These are phyloP conservation scores for Oryza longistaminata DNA, from an alignment of 176 grass and related monocot genomes.

Conservation along the genomic window DNA sequence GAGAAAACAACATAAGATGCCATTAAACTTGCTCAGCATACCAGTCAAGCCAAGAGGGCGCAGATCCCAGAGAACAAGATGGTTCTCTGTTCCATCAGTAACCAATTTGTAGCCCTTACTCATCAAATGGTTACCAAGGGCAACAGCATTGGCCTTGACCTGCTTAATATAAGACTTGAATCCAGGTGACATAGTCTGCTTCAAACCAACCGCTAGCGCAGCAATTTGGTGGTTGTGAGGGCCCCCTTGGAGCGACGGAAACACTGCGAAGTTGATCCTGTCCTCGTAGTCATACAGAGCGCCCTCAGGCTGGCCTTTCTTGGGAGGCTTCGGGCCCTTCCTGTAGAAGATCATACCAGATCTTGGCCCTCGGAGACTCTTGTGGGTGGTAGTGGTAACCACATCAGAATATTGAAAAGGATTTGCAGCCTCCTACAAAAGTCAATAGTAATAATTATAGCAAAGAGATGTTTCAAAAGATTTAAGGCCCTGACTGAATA, in stretches of 20 bases:
- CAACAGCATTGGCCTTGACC: constrained; percentile 75
- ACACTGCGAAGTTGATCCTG: constrained; percentile 75
- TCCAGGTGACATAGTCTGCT: constrained; percentile 60
- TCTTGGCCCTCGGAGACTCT: constrained; percentile 65
- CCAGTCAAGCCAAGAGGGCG: constrained; percentile 73
- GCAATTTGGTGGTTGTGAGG: constrained; percentile 79
- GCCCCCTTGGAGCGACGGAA: constrained; percentile 77
- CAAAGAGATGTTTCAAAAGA: neutral
- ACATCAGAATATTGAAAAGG: constrained; percentile 78
- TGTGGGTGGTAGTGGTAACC: constrained; percentile 81
- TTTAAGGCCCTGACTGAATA: neutral
- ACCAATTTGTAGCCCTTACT: constrained; percentile 70
- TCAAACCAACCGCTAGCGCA: constrained; percentile 63
- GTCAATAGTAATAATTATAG: constrained; percentile 7
- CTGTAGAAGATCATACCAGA: constrained; percentile 77
- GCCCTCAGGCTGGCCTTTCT: constrained; percentile 31
- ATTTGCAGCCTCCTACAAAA: constrained; percentile 58
- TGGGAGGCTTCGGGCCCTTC: constrained; percentile 47
- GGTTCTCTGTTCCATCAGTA: constrained; percentile 77
- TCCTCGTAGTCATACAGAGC: constrained; percentile 70
- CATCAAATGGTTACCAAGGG: constrained; percentile 56
- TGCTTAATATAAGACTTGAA: constrained; percentile 73
- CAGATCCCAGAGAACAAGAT: constrained; percentile 79
- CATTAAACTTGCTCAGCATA: constrained; percentile 15
- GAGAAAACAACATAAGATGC: neutral